Percentiles rank a stretch among this genome's conserved stretches.
Evolutionary conservation across 2,329 filamentous ascomycete genomes (phyloP).

Genomic region (Xylaria sp.): DNA sequence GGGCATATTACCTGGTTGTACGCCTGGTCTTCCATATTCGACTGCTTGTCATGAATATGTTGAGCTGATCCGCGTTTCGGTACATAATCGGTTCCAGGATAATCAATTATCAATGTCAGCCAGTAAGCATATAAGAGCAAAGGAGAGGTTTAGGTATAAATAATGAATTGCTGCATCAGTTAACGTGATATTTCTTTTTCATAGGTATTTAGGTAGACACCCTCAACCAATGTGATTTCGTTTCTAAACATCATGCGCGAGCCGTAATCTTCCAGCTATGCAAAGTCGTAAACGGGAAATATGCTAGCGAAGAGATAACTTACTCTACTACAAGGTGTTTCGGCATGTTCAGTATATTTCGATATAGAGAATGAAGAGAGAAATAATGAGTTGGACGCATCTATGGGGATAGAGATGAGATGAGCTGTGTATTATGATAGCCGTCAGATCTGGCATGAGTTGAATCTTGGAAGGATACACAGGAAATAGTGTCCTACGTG

Average conservation of each 20-base stretch:
- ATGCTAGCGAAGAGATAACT: neutral
- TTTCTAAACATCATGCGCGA: slow-evolving; percentile 20
- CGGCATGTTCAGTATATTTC: neutral
- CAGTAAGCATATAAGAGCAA: neutral
- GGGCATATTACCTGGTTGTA: neutral
- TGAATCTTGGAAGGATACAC: neutral
- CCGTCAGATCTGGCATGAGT: neutral
- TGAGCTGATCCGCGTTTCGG: neutral
- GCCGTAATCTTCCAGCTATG: too few species aligned
- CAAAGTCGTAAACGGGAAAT: neutral
- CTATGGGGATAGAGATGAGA: neutral
- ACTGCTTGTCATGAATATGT: too few species aligned
- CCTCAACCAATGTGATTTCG: slow-evolving; percentile 26
- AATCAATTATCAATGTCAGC: neutral
- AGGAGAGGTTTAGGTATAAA: neutral
- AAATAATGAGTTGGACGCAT: neutral
- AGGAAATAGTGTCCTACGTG: too few species aligned
- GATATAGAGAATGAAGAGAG: too few species aligned
- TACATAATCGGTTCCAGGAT: too few species aligned
- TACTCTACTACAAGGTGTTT: neutral
- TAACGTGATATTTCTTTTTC: neutral
- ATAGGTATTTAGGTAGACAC: neutral
- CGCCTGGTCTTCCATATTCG: too few species aligned
- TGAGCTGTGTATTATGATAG: neutral
- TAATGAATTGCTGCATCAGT: slow-evolving; percentile 11